Percentiles rank a stretch among this genome's conserved stretches.
phyloP scores from a whole-genome alignment of 345 rosid species.

The Gossypium herbaceum region DNA sequence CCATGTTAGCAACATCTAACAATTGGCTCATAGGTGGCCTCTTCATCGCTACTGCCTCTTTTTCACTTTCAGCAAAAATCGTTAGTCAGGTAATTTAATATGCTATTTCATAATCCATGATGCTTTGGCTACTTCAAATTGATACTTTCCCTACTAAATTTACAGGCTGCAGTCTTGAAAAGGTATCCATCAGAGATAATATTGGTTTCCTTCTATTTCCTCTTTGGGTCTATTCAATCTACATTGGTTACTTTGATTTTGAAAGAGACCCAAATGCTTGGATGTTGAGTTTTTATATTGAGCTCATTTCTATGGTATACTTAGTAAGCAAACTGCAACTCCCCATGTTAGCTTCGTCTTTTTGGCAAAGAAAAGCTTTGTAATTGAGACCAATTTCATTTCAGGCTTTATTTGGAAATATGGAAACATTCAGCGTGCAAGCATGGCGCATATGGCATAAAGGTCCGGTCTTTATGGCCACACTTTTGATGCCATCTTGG shows the following conservation, averaged over 20 bases:
- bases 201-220: conserved; percentile 37
- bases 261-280: conserved; percentile 46
- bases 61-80: conserved; percentile 29
- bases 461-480: conserved; percentile 61
- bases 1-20: conserved; percentile 7
- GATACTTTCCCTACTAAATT: background rate
- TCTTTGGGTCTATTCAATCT: conserved; percentile 29
- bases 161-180: conserved; percentile 44
- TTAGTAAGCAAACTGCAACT: conserved; percentile 28
- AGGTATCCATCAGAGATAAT: conserved; percentile 41
- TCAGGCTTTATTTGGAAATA: conserved; percentile 45
- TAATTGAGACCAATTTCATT: background rate
- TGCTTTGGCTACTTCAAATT: background rate
- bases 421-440: conserved; percentile 19
- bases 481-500: conserved; percentile 41
- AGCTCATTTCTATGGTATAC: conserved; percentile 37
- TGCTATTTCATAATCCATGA: background rate
- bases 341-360: background rate
- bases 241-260: conserved; percentile 33
- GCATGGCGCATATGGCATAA: conserved; percentile 46
- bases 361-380: background rate
- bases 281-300: conserved; percentile 34
- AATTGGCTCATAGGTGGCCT: conserved; percentile 47
- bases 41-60: conserved; percentile 25
- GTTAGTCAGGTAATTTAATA: conserved; percentile 35